A percentile compares a stretch with the other conserved stretches of the same genome.
Evolutionary conservation across 2,329 filamentous ascomycete species (phyloP).

Genomic region (Xylaria sp.): DNA sequence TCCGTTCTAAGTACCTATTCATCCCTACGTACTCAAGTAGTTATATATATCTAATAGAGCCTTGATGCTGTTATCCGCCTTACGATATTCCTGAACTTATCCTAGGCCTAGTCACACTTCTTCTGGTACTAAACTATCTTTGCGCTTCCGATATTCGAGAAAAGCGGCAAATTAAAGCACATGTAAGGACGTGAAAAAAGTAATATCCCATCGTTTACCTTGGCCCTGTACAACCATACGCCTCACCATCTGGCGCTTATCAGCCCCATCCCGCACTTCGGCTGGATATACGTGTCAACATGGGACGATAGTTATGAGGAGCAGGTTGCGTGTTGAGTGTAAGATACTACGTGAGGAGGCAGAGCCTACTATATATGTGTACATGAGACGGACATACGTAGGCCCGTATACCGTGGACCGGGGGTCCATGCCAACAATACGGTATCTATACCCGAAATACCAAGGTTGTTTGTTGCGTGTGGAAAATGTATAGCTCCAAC

Average conservation of each 20-base stretch:
- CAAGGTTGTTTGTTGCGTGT: conserved; percentile 66
- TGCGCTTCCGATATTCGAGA: conserved; percentile 81
- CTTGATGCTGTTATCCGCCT: conserved; percentile 82
- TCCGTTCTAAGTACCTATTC: background rate
- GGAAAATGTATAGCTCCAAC: conserved; percentile 86
- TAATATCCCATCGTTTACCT: conserved; percentile 81
- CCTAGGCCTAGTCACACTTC: conserved; percentile 95
- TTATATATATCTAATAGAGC: conserved; percentile 71
- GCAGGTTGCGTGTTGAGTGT: too few relatives aligned
- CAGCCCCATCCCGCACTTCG: conserved; percentile 77
- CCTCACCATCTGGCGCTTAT: conserved; percentile 93
- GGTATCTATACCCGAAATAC: conserved; percentile 76
- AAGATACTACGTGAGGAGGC: too few relatives aligned
- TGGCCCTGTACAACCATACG: conserved; percentile 69
- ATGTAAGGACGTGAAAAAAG: conserved; percentile 92
- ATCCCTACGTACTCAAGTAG: too few relatives aligned
- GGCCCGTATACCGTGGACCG: too few relatives aligned
- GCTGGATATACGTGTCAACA: conserved; percentile 89
- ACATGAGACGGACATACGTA: too few relatives aligned
- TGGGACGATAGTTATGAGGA: too few relatives aligned
- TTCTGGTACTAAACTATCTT: conserved; percentile 83
- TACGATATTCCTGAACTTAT: conserved; percentile 82
- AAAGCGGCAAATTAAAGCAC: conserved; percentile 88
- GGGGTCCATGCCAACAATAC: too few relatives aligned
- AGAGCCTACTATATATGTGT: too few relatives aligned